These are phyloP conservation scores for Emergomyces africanus DNA, from an alignment of 2,329 filamentous ascomycete genomes.

Conservation along the genomic window DNA sequence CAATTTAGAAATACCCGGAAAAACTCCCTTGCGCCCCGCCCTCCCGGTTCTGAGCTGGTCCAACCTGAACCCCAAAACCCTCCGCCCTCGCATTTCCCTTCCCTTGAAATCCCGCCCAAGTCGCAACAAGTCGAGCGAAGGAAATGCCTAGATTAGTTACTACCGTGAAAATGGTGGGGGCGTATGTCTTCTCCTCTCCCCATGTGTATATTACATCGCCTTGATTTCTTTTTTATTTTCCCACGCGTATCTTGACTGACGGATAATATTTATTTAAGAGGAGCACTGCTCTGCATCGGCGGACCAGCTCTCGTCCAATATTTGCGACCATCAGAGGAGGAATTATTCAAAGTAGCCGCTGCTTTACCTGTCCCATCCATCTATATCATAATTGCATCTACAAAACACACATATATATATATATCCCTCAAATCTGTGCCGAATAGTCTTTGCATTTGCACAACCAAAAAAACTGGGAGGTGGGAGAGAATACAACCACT, in stretches of 20 bases:
- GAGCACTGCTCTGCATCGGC: conserved; percentile 59
- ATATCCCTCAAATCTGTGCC: background rate
- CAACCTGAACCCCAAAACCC: background rate
- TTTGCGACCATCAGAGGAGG: conserved; percentile 65
- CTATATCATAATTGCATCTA: background rate
- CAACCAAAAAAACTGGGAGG: background rate
- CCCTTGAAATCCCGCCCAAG: background rate
- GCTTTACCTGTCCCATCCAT: background rate
- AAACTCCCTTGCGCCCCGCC: background rate
- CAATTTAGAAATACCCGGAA: background rate
- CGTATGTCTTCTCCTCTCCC: background rate
- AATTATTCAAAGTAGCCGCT: conserved; percentile 62
- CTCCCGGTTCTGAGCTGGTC: background rate
- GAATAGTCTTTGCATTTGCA: background rate
- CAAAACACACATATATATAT: background rate
- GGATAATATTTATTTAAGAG: conserved; percentile 43
- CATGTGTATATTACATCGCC: background rate
- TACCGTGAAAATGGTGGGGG: background rate
- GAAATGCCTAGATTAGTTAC: background rate
- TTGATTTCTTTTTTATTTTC: background rate
- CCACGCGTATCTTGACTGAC: conserved; percentile 5
- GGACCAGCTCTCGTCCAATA: conserved; percentile 75
- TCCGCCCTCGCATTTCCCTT: background rate
- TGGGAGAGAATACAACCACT: background rate
- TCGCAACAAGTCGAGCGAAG: background rate